Percentiles rank a stretch among this genome's conserved stretches.
These are phyloP conservation scores for Quercus suber DNA, from an alignment of 306 rosid species.

Conservation along the genomic window DNA sequence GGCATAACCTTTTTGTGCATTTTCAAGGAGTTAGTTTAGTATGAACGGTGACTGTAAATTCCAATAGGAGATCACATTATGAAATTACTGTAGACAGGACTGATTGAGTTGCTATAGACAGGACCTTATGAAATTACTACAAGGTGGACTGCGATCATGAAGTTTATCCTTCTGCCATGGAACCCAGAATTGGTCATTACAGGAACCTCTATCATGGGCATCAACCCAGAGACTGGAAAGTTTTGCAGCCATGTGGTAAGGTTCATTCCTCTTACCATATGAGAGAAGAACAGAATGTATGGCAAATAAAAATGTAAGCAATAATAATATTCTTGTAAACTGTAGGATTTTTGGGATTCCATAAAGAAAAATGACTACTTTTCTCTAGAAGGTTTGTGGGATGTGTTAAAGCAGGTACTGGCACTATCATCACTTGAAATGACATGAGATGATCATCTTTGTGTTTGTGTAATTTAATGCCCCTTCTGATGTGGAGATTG, in stretches of 20 bases:
- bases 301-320: neutral
- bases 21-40: neutral
- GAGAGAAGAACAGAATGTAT: neutral
- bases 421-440: neutral
- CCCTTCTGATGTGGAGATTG: neutral
- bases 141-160: constrained; percentile 95
- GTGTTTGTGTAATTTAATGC: neutral
- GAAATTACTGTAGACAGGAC: neutral
- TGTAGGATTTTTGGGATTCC: constrained; percentile 90
- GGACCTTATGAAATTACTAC: constrained; percentile 88
- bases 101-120: constrained; percentile 69
- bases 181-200: constrained; percentile 83
- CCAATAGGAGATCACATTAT: neutral
- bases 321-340: constrained; percentile 9
- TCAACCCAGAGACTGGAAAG: constrained; percentile 82
- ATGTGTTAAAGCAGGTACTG: constrained; percentile 75
- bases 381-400: constrained; percentile 76
- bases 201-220: constrained; percentile 83
- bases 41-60: neutral
- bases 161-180: constrained; percentile 79
- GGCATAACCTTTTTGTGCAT: neutral
- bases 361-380: constrained; percentile 72
- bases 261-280: neutral
- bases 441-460: neutral
- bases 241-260: constrained; percentile 84